Conservation (phyloP, 2,329 filamentous ascomycete genomes). For the Colletotrichum karsti region DNA sequence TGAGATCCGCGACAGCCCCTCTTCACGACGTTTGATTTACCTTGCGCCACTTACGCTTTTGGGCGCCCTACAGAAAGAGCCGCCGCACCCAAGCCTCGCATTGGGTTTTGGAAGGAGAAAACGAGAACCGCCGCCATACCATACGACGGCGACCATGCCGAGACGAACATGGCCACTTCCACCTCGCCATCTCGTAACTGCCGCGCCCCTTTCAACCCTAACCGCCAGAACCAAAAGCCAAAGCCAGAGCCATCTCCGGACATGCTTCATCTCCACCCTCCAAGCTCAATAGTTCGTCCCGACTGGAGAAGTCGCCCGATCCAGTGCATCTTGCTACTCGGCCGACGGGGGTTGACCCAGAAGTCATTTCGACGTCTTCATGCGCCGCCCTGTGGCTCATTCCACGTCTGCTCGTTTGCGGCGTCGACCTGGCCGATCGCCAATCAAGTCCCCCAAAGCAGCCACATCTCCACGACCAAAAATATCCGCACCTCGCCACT, state of each 20-base stretch:
- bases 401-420: constrained; percentile 12
- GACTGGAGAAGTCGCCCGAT: constrained; percentile 15
- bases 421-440: constrained; percentile 5
- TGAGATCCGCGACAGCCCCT: constrained; percentile 28
- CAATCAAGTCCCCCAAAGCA: constrained; percentile 14
- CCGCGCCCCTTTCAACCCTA: constrained; percentile 1
- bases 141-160: neutral
- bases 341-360: constrained; percentile 22
- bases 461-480: constrained; percentile 27
- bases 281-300: constrained; percentile 29
- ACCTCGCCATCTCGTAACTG: neutral
- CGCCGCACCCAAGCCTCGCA: neutral
- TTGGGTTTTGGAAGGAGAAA: neutral
- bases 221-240: neutral
- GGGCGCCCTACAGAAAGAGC: neutral
- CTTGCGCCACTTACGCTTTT: neutral
- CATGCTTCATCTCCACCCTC: constrained; percentile 17
- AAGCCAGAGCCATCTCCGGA: constrained; percentile 9
- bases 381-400: constrained; percentile 26
- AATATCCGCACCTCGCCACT: constrained; percentile 20
- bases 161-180: neutral
- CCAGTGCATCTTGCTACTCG: neutral
- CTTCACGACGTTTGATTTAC: constrained; percentile 22
- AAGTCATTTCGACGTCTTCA: constrained; percentile 26
- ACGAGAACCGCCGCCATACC: neutral